These are phyloP conservation scores for Akanthomyces muscarius DNA, from an alignment of 2,329 filamentous ascomycete species.

Conservation along the genomic window DNA sequence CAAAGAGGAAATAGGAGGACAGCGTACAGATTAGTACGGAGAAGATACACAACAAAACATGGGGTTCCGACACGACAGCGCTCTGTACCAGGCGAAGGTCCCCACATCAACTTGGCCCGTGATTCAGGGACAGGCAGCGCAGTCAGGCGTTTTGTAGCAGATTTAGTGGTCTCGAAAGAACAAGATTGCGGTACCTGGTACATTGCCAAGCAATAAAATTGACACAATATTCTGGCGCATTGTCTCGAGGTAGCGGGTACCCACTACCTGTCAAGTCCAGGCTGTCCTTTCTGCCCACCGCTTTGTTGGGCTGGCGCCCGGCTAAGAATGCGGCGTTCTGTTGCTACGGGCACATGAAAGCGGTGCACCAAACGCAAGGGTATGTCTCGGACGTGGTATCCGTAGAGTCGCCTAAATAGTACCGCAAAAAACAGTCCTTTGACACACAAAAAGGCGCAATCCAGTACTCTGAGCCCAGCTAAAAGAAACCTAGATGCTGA, in stretches of 20 bases:
- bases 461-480: neutral
- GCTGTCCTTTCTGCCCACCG: neutral
- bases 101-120: slow-evolving; percentile 15
- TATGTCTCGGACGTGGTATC: slow-evolving; percentile 9
- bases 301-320: neutral
- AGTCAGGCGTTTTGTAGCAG: slow-evolving; percentile 1
- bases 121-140: slow-evolving; percentile 10
- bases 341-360: slow-evolving; percentile 17
- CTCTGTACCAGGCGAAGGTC: neutral
- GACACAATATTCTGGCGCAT: no score
- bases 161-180: neutral
- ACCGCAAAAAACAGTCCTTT: neutral
- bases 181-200: slow-evolving; percentile 10
- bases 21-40: slow-evolving; percentile 10
- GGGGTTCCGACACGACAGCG: slow-evolving; percentile 16
- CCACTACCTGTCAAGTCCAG: neutral
- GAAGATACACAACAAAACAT: slow-evolving; percentile 15
- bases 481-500: neutral
- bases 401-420: neutral
- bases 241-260: neutral
- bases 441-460: neutral
- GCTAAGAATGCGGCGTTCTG: slow-evolving; percentile 10
- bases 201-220: neutral
- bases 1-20: slow-evolving; percentile 16
- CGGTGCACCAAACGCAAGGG: neutral